Percentiles rank a stretch among this genome's conserved stretches.
Evolutionary conservation across 345 rosid species (phyloP).

Genomic region (Cardamine resedifolia): DNA sequence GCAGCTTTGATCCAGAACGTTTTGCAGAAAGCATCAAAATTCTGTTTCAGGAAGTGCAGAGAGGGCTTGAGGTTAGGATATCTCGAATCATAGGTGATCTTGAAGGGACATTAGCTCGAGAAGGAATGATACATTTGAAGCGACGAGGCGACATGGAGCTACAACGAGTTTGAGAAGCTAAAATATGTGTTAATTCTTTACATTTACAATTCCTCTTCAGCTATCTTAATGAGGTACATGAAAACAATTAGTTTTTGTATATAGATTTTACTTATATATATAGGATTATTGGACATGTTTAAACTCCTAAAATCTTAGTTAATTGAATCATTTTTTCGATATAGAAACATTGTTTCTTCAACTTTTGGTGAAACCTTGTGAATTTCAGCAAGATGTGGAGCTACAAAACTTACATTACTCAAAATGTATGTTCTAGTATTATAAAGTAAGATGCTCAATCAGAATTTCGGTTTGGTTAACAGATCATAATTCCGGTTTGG

Average conservation of each 20-base stretch:
- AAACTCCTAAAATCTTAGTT: background rate
- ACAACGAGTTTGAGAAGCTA: constrained; percentile 22
- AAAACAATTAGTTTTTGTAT: constrained; percentile 9
- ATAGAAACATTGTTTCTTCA: background rate
- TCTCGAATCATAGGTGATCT: constrained; percentile 85
- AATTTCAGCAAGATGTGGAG: background rate
- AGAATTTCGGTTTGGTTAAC: constrained; percentile 14
- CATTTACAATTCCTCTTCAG: constrained; percentile 17
- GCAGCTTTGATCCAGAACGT: constrained; percentile 59
- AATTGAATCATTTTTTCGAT: background rate
- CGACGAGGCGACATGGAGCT: constrained; percentile 28
- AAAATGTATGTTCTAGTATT: background rate
- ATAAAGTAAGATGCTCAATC: background rate
- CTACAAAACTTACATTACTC: background rate
- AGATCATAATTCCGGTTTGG: background rate
- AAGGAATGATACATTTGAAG: constrained; percentile 69
- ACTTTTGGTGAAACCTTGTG: background rate
- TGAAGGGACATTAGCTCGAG: constrained; percentile 83
- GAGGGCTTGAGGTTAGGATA: constrained; percentile 90
- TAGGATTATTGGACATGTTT: background rate
- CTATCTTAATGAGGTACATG: background rate
- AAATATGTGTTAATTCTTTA: constrained; percentile 1
- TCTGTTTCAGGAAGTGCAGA: constrained; percentile 79
- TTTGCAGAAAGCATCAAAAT: constrained; percentile 62
- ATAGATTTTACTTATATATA: constrained; percentile 4